Percentiles rank a stretch among this genome's conserved stretches.
These are phyloP conservation scores for Nannochloropsis oceanica DNA, from an alignment of 108 stramenopile genomes.

Conservation along the genomic window DNA sequence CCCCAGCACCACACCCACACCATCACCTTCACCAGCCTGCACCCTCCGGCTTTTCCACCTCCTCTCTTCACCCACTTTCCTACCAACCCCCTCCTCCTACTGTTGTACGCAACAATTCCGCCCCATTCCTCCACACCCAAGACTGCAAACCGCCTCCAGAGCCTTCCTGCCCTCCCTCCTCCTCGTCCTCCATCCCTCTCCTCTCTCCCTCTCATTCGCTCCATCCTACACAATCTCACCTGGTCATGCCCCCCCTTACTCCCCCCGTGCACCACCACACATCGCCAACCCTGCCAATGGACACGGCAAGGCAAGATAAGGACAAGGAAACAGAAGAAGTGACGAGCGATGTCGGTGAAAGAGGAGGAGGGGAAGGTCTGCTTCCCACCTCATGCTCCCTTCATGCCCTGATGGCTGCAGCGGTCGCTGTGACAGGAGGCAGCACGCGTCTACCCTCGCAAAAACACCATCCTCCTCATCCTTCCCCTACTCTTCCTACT, in stretches of 20 bases:
- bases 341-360: background rate
- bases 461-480: too few species aligned
- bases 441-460: too few species aligned
- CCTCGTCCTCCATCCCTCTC: background rate
- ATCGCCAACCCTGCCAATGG: background rate
- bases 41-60: background rate
- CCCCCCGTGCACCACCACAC: background rate
- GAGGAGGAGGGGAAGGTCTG: background rate
- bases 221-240: background rate
- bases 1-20: background rate
- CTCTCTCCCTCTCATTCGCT: background rate
- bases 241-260: background rate
- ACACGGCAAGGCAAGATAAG: background rate
- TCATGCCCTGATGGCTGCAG: background rate
- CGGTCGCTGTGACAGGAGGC: background rate
- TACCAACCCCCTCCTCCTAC: background rate
- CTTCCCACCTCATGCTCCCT: background rate
- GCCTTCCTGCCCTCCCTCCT: background rate
- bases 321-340: background rate
- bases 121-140: background rate
- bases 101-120: background rate
- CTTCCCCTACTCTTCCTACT: too few species aligned
- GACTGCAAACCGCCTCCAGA: background rate
- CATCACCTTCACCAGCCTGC: background rate
- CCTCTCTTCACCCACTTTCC: background rate